phyloP scores from a whole-genome alignment of 2,329 filamentous ascomycete genomes.

The Ophiostoma sp. region DNA sequence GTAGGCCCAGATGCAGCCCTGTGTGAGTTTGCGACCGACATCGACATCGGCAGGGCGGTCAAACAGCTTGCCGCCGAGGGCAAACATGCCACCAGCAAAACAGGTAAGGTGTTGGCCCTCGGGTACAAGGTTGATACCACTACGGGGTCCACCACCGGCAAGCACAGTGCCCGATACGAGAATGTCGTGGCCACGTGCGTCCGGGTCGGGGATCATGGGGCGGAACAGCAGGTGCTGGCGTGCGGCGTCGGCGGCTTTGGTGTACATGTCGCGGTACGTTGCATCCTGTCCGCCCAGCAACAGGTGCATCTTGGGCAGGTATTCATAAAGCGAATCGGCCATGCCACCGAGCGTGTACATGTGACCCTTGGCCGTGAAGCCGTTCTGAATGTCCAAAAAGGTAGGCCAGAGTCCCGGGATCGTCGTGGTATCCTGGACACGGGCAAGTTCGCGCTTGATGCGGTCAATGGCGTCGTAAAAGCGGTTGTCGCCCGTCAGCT shows the following conservation, averaged over 20 bases:
- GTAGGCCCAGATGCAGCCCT: conserved; percentile 62
- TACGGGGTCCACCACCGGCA: conserved; percentile 22
- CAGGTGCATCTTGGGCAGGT: conserved; percentile 62
- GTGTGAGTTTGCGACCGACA: conserved; percentile 50
- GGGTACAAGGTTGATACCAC: conserved; percentile 35
- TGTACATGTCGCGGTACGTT: conserved; percentile 66
- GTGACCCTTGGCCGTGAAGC: conserved; percentile 38
- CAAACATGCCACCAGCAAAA: conserved; percentile 52
- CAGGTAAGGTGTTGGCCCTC: conserved; percentile 48
- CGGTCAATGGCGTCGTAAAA: conserved; percentile 76
- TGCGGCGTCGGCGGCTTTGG: conserved; percentile 58
- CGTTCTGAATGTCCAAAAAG: conserved; percentile 55
- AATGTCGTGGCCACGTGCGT: conserved; percentile 55
- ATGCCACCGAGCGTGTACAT: conserved; percentile 50
- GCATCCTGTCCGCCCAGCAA: conserved; percentile 64
- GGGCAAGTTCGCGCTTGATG: conserved; percentile 69
- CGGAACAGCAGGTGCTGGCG: conserved; percentile 67
- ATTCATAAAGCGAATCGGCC: conserved; percentile 60
- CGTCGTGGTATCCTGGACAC: conserved; percentile 66
- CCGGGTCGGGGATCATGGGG: conserved; percentile 58
- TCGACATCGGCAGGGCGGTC: conserved; percentile 47
- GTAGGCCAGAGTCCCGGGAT: conserved; percentile 77
- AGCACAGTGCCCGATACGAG: conserved; percentile 55
- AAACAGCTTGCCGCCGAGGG: conserved; percentile 48
- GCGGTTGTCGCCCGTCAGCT: conserved; percentile 66